Evolutionary conservation across 768 basidiomycete species (phyloP), one percentile per base, ranked within the genome.

Genomic region (Mycena olivaceomarginata): DNA sequence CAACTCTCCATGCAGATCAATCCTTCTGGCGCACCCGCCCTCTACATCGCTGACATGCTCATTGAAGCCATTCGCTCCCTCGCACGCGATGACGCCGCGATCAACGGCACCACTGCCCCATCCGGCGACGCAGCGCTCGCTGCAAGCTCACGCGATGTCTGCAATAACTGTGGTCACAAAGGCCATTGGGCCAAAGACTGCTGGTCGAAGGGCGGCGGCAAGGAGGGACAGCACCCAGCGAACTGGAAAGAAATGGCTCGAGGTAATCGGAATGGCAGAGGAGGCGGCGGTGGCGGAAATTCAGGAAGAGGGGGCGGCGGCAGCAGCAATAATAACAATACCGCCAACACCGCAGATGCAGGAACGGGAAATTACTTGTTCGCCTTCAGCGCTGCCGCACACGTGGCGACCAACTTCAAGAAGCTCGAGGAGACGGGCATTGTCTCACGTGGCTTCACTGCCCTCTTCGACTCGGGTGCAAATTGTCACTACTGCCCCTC

Each of bases 401-500:
- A 13, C 9, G 48, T 48, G 12, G 48, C 9, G 16, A 48, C 48
- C 1, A 10, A 48, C 48, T 48, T 56, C 53, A 22, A 20, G 7
- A 22, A 22, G n/a, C 53, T 56, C n/a, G 53, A 56, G 53, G n/a
- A 56, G 53, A 22, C 53, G 8, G 53, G 53, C 53, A 56, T 56
- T 8, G 53, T 56, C 53, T n/a, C 53, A 1, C 48, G 53, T 22
- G 53, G 53, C 8, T 56, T 22, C n/a, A 56, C 53, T 15, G 53
- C 53, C 8, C 53, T 56, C 48, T 18, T 75, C 2, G 74, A 75
- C 22, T 45, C 67, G 16, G 74, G 74, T 60, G 74, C 74, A 5
- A 75, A 60, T n/a, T 46, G 53, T 22, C 60, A 75, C 62, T 75
- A 64, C 20, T 75, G 60, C 62, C 67, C 74, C 18, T 46, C 53